Base-by-base conservation (phyloP, 2,329 filamentous ascomycete genomes). In the Sphaerulina populicola region DNA sequence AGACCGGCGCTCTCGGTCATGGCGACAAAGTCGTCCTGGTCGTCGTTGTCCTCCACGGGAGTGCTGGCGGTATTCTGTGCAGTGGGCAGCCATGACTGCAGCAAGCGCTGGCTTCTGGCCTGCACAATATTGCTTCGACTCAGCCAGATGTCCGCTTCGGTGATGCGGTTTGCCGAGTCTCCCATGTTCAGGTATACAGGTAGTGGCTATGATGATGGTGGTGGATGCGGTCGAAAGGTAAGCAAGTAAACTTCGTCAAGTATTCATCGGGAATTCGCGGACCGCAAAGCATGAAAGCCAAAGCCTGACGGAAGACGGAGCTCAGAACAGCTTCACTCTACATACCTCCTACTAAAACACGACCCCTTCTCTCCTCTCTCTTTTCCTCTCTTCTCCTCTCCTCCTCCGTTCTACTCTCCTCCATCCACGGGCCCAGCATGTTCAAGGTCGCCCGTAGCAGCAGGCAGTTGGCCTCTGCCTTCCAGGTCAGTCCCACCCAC, bases 401-500 rank as follows among this genome's bases (percentile, higher is more conserved):
- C 36, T 36, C 18, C 33, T 31, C 35, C 33, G 38, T 41, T 46
- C 21, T 38, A 27, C 23, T 27, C 23, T 35, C 31, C 10, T 35
- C 31, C 8, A 35, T 35, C 31, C 41, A 47, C 47, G 42, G 31
- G 43, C 33, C 39, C 53, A 57, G 44, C 66, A 95, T 95, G 89
- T 94, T 89, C 78, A 93, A 85, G 74, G 75, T 94, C 71, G 85
- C 85, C 70, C 84, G 88, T 45, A 57, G 56, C 75, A 85, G 81
- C 75, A 81, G 85, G 73, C 84, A 85, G 71, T 76, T 91, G 75
- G 82, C 85, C 71, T 82, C 86, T 74, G 86, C 85, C 72, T 72
- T 94, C 71, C 83, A 82, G 73, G 81, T 44, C 12, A 23, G 38
- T 31, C 9, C 21, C 14, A n/a, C 27, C 12, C 11, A 27, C 3